These are phyloP conservation scores for Pichia sp. DNA, from an alignment of 1,139 yeast species.

Conservation along the genomic window DNA sequence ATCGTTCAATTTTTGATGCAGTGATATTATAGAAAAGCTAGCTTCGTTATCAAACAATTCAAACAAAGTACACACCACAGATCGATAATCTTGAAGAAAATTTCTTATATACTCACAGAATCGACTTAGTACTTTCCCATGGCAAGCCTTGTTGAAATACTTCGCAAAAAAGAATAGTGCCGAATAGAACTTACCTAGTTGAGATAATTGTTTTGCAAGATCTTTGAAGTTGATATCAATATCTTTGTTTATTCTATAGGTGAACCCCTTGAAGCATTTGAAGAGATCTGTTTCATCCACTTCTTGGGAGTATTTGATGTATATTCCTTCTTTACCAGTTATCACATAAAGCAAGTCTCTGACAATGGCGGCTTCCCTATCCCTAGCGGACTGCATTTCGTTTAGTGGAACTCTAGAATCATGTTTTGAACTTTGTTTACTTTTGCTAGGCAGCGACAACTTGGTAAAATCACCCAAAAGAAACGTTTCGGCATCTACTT, in stretches of 20 bases:
- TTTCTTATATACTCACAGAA: slow-evolving; percentile 57
- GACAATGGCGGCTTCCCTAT: slow-evolving; percentile 68
- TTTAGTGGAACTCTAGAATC: background rate
- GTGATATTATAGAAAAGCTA: slow-evolving; percentile 43
- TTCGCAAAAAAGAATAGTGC: slow-evolving; percentile 54
- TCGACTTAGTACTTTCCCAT: slow-evolving; percentile 73
- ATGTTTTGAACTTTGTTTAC: background rate
- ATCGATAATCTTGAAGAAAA: slow-evolving; percentile 38
- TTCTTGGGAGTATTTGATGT: slow-evolving; percentile 62
- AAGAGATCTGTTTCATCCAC: slow-evolving; percentile 44
- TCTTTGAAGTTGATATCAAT: slow-evolving; percentile 74
- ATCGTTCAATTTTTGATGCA: slow-evolving; percentile 40
- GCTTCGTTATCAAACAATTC: background rate
- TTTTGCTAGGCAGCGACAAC: background rate
- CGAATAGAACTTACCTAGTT: slow-evolving; percentile 58
- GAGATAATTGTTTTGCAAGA: slow-evolving; percentile 58
- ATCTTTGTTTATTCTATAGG: slow-evolving; percentile 64
- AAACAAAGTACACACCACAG: background rate
- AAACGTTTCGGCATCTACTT: slow-evolving; percentile 10
- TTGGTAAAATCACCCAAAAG: background rate
- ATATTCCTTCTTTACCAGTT: slow-evolving; percentile 75
- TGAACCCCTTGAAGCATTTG: slow-evolving; percentile 59
- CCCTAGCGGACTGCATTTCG: slow-evolving; percentile 17
- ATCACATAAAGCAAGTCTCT: slow-evolving; percentile 67
- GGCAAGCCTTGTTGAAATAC: slow-evolving; percentile 48